Evolutionary conservation across 2,329 filamentous ascomycete species (phyloP), one percentile per base, ranked within the genome.

Genomic region (Cladophialophora psammophila): DNA sequence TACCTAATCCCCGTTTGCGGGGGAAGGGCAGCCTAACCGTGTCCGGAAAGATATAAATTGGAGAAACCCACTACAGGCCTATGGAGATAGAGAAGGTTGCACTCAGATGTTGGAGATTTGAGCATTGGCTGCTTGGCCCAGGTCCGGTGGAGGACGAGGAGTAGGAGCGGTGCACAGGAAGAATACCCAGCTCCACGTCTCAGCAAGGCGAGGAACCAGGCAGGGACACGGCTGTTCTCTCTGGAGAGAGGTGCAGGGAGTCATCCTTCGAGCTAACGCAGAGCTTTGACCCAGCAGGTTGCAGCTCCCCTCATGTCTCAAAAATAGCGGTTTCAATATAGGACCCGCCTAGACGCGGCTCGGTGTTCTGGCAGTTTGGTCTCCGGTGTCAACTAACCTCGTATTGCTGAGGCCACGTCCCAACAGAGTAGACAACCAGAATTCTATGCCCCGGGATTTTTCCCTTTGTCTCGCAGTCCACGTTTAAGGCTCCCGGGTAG

Each of bases 1-100:
- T 26, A 26, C 26, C 26, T 65, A 38, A 18, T 34, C 57, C 48
- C 40, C 58, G 48, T 60, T 57, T 65, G 63, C 50, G 63, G 63
- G 63, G 63, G 40, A 48, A 12, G 31, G 18, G 15, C 10, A 38
- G 59, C 34, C 59, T 58, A 61, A 61, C 63, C 36, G 35, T n/a
- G 7, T 61, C 35, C 8, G 58, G 63, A 38, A 48, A 45, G 55
- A 52, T 56, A 45, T 35, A 13, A 38, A 53, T 62, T 66, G 64
- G 64, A 42, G 55, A 26, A 50, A 38, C 35, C 13, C 38, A 31
- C 31, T 13, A 59, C 36, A 52, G 38, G 32, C 64, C 35, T 60
- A 60, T 57, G 55, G 38, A 6, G 15, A 63, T 45, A 63, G 63
- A 61, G 45, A 45, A 40, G 32, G 18, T 13, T 38, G 59, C 45